A percentile compares a stretch with the other conserved stretches of the same genome.
These are phyloP conservation scores for Chaetomium strumarium DNA, from an alignment of 2,329 filamentous ascomycete genomes.

Conservation along the genomic window DNA sequence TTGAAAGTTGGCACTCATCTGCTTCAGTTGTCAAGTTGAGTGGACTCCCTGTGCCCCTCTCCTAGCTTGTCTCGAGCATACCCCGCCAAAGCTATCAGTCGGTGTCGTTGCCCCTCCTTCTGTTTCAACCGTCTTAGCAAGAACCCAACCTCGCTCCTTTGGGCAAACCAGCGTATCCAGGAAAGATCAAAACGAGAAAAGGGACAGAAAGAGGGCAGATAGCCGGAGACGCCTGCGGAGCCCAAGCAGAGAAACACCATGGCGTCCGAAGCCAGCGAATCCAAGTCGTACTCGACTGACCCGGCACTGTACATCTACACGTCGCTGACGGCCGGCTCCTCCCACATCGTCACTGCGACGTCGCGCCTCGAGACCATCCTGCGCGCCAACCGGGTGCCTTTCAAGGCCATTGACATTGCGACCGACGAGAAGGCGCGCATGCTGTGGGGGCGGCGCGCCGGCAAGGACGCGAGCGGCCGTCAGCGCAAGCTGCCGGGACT, in stretches of 20 bases:
- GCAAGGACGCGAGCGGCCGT: constrained; percentile 59
- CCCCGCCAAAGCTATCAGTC: too few species aligned
- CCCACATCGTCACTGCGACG: constrained; percentile 92
- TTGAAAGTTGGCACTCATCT: too few species aligned
- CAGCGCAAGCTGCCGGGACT: constrained; percentile 77
- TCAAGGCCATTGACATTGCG: constrained; percentile 85
- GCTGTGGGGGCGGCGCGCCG: constrained; percentile 79
- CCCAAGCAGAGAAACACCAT: not conserved
- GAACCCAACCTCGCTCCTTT: too few species aligned
- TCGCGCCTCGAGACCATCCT: constrained; percentile 94
- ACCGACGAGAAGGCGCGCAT: constrained; percentile 83
- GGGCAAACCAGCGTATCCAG: too few species aligned
- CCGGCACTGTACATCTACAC: constrained; percentile 89
- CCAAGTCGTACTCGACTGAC: constrained; percentile 38
- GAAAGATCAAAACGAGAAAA: not conserved
- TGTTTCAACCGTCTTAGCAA: too few species aligned
- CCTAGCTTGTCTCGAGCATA: too few species aligned
- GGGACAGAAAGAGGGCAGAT: not conserved
- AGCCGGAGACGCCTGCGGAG: not conserved
- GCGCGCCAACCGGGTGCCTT: constrained; percentile 88
- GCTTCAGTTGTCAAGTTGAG: too few species aligned
- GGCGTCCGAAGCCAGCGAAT: constrained; percentile 12
- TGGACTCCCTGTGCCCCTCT: too few species aligned
- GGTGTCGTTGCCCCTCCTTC: too few species aligned
- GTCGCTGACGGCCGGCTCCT: constrained; percentile 89